These are phyloP conservation scores for Carallia brachiata DNA, from an alignment of 345 rosid species.

Conservation along the genomic window DNA sequence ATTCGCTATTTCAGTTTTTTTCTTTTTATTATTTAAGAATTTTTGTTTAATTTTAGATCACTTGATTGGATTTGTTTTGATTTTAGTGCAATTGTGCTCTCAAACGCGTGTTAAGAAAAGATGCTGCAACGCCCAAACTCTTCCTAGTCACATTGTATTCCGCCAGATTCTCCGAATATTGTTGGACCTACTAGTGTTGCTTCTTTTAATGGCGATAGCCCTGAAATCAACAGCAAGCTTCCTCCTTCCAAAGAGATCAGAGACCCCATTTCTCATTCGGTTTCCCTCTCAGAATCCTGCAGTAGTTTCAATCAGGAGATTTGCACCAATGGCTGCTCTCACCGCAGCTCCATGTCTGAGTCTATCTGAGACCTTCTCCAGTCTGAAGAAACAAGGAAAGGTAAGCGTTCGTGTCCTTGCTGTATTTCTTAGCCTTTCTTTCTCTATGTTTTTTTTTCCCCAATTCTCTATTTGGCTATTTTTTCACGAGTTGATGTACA, in stretches of 20 bases:
- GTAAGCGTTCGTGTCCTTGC: conserved; percentile 33
- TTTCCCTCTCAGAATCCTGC: conserved; percentile 20
- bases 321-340: conserved; percentile 53
- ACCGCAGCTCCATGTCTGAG: conserved; percentile 40
- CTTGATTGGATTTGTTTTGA: too few species aligned
- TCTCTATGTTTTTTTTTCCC: background rate
- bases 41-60: too few species aligned
- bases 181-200: background rate
- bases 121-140: too few species aligned
- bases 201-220: conserved; percentile 34
- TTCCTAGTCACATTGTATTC: too few species aligned
- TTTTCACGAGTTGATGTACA: too few species aligned
- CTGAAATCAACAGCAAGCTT: conserved; percentile 25
- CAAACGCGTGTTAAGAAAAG: too few species aligned
- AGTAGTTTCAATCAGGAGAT: conserved; percentile 34
- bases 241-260: conserved; percentile 30
- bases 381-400: conserved; percentile 58
- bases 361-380: conserved; percentile 60
- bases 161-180: too few species aligned
- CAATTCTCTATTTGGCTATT: too few species aligned
- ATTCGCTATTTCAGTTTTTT: too few species aligned
- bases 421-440: background rate
- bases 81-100: too few species aligned
- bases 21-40: too few species aligned
- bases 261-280: conserved; percentile 22